A percentile compares a stretch with the other conserved stretches of the same genome.
phyloP scores from a whole-genome alignment of 768 basidiomycete genomes.

The Chalciporus pseudorubinellus region DNA sequence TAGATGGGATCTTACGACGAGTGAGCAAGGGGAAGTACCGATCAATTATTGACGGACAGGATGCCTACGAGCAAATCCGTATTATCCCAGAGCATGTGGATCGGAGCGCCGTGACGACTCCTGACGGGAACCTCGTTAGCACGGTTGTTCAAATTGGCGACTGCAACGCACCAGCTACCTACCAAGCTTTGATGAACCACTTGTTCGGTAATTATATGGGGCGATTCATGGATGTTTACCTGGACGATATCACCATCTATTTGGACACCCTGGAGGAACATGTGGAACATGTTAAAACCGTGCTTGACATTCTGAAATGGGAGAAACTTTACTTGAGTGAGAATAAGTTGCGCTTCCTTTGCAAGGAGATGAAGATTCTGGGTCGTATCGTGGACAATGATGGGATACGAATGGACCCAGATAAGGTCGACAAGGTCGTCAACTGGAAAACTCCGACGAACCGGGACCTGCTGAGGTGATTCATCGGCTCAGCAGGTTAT shows the following conservation, averaged over 20 bases:
- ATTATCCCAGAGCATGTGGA: constrained; percentile 25
- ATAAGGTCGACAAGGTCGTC: constrained; percentile 39
- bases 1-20: constrained; percentile 11
- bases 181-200: constrained; percentile 14
- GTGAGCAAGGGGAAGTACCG: constrained; percentile 1
- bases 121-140: constrained; percentile 31
- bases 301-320: constrained; percentile 34
- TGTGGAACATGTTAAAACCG: constrained; percentile 28
- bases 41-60: constrained; percentile 11
- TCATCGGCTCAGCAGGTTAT: neutral
- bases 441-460: constrained; percentile 7
- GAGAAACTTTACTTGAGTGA: constrained; percentile 38
- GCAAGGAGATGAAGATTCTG: constrained; percentile 29
- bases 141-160: neutral
- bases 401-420: constrained; percentile 42
- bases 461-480: neutral
- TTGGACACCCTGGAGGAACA: constrained; percentile 28
- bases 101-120: constrained; percentile 23
- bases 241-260: constrained; percentile 4
- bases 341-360: constrained; percentile 36
- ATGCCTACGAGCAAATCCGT: constrained; percentile 21
- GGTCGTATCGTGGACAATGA: constrained; percentile 36
- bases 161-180: too few relatives aligned
- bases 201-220: neutral
- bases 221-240: neutral